Percentiles rank a stretch among this genome's conserved stretches.
phyloP scores from a whole-genome alignment of 805 yeast species.

The Peterozyma toletana region DNA sequence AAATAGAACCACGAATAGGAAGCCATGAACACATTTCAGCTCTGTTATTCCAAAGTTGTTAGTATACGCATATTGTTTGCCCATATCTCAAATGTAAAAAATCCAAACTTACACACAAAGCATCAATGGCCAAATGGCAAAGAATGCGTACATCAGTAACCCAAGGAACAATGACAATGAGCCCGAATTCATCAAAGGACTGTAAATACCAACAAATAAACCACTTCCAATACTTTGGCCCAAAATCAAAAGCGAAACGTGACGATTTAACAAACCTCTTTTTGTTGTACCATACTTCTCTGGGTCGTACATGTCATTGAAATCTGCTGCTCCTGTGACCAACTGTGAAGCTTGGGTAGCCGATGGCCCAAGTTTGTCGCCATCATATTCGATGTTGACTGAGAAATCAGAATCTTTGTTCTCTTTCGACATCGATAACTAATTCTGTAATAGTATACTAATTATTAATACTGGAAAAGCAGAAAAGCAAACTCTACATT shows the following conservation, averaged over 20 bases:
- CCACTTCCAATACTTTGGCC: slow-evolving; percentile 44
- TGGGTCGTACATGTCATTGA: slow-evolving; percentile 1
- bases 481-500: too few relatives aligned
- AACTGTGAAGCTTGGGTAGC: too few relatives aligned
- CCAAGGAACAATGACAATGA: slow-evolving; percentile 33
- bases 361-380: too few relatives aligned
- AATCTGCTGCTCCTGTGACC: not conserved
- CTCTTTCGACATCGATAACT: too few relatives aligned
- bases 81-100: too few relatives aligned
- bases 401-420: too few relatives aligned
- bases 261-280: slow-evolving; percentile 30
- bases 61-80: too few relatives aligned
- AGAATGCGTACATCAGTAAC: slow-evolving; percentile 30
- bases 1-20: slow-evolving; percentile 37
- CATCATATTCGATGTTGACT: too few relatives aligned
- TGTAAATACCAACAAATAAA: slow-evolving; percentile 34
- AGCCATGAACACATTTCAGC: slow-evolving; percentile 36
- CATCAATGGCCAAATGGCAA: slow-evolving; percentile 32
- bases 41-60: too few relatives aligned
- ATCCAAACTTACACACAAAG: slow-evolving; percentile 20
- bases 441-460: too few relatives aligned
- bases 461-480: too few relatives aligned
- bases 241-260: slow-evolving; percentile 38
- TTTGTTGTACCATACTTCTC: slow-evolving; percentile 8
- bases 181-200: slow-evolving; percentile 31